Percentiles rank a stretch among this genome's conserved stretches.
phyloP scores from a whole-genome alignment of 2,329 filamentous ascomycete species.

The Pseudomassariella vexata region DNA sequence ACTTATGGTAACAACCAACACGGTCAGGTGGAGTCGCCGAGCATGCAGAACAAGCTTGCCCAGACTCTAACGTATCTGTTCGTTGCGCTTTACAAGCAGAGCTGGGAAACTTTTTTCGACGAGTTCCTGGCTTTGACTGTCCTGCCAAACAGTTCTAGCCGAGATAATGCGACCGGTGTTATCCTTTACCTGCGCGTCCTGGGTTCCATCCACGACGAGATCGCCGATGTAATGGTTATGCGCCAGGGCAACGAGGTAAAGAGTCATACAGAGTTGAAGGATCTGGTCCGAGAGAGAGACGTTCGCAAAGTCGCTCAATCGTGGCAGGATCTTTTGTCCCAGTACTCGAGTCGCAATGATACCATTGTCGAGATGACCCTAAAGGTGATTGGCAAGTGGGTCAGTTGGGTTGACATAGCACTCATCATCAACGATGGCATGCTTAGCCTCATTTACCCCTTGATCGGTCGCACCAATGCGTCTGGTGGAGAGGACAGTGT shows the following conservation, averaged over 20 bases:
- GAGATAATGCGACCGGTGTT: slow-evolving; percentile 69
- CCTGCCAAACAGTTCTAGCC: slow-evolving; percentile 49
- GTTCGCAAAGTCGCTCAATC: slow-evolving; percentile 81
- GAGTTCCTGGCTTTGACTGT: slow-evolving; percentile 78
- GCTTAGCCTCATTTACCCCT: slow-evolving; percentile 76
- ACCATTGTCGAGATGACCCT: slow-evolving; percentile 79
- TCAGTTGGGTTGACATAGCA: slow-evolving; percentile 97
- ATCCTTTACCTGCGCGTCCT: slow-evolving; percentile 85
- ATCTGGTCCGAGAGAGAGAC: slow-evolving; percentile 79
- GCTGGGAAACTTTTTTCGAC: slow-evolving; percentile 87
- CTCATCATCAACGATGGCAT: slow-evolving; percentile 87
- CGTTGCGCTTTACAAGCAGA: slow-evolving; percentile 74
- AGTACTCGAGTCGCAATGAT: slow-evolving; percentile 68
- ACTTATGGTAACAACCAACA: slow-evolving; percentile 60
- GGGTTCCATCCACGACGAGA: slow-evolving; percentile 90
- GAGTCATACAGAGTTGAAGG: slow-evolving; percentile 85
- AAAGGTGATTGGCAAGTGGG: slow-evolving; percentile 92
- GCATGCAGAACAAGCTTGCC: slow-evolving; percentile 93
- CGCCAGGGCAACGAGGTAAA: slow-evolving; percentile 74
- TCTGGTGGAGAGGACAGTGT: slow-evolving; percentile 67
- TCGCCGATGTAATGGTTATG: slow-evolving; percentile 84
- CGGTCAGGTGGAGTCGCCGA: slow-evolving; percentile 59
- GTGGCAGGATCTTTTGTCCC: slow-evolving; percentile 84
- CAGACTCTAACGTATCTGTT: slow-evolving; percentile 95
- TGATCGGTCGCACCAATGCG: slow-evolving; percentile 70